phyloP scores from a whole-genome alignment of 1,284 basidiomycete species.

The Trametes polyzona region DNA sequence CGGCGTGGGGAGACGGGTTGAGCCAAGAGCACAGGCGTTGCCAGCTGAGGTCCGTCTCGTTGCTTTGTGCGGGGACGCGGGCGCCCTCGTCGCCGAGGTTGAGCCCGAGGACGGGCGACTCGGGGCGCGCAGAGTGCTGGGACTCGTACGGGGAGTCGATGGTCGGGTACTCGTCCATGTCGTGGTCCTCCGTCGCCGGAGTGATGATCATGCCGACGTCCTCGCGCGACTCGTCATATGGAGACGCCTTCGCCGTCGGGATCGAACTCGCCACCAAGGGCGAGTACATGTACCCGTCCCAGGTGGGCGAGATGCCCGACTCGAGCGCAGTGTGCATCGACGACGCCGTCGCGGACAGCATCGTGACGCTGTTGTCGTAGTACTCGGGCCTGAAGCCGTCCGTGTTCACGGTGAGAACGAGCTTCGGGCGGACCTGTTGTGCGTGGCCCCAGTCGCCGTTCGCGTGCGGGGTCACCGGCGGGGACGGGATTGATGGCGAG shows the following conservation, averaged over 20 bases:
- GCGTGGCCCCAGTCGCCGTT: slow-evolving; percentile 45
- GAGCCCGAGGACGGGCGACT: slow-evolving; percentile 34
- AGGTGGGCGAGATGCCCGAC: slow-evolving; percentile 23
- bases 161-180: slow-evolving; percentile 33
- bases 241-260: slow-evolving; percentile 31
- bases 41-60: slow-evolving; percentile 28
- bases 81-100: slow-evolving; percentile 19
- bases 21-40: slow-evolving; percentile 25
- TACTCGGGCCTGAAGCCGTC: slow-evolving; percentile 54
- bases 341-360: slow-evolving; percentile 58
- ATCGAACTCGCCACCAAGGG: slow-evolving; percentile 28
- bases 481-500: slow-evolving; percentile 35
- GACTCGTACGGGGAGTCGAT: slow-evolving; percentile 28
- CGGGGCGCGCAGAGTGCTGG: slow-evolving; percentile 26
- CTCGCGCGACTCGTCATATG: slow-evolving; percentile 25
- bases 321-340: slow-evolving; percentile 77
- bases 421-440: slow-evolving; percentile 41
- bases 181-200: slow-evolving; percentile 31
- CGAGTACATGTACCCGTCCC: slow-evolving; percentile 32
- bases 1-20: slow-evolving; percentile 25
- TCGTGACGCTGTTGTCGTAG: slow-evolving; percentile 53
- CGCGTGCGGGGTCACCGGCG: slow-evolving; percentile 52
- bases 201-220: slow-evolving; percentile 33
- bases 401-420: slow-evolving; percentile 61
- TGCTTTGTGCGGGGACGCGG: slow-evolving; percentile 8